These are phyloP conservation scores for Backusella parvicylindrica DNA, from an alignment of 192 early-diverging fungal species.

Conservation along the genomic window DNA sequence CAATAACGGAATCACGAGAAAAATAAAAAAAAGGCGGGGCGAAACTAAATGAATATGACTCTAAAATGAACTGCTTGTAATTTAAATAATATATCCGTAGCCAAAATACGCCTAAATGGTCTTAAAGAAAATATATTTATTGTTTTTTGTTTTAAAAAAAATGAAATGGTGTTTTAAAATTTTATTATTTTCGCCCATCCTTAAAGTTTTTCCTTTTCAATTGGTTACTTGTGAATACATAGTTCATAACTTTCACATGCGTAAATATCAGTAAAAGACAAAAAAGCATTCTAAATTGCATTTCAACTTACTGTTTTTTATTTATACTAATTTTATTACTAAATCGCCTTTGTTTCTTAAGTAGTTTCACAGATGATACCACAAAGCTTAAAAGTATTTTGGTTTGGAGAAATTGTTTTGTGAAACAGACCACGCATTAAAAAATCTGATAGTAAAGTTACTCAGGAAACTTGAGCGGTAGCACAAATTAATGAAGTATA, in stretches of 20 bases:
- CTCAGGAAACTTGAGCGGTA: background rate
- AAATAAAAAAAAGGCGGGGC: no score
- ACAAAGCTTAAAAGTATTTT: background rate
- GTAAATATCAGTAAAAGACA: background rate
- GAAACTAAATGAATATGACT: no score
- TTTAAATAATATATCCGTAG: background rate
- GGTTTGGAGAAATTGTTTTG: background rate
- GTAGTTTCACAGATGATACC: background rate
- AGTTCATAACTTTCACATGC: background rate
- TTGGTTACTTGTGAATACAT: background rate
- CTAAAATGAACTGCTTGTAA: background rate
- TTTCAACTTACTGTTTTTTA: background rate
- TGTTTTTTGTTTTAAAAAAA: background rate
- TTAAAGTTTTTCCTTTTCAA: background rate
- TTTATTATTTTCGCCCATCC: background rate
- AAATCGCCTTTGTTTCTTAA: background rate
- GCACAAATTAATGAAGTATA: background rate
- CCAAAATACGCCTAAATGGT: background rate
- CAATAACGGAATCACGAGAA: no score
- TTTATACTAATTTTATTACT: background rate
- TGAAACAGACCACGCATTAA: background rate
- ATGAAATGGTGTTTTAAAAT: background rate
- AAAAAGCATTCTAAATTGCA: background rate
- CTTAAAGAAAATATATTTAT: background rate
- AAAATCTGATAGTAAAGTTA: background rate